Conservation (phyloP, 177 flowering plant species). For the Vitis hybrid region DNA sequence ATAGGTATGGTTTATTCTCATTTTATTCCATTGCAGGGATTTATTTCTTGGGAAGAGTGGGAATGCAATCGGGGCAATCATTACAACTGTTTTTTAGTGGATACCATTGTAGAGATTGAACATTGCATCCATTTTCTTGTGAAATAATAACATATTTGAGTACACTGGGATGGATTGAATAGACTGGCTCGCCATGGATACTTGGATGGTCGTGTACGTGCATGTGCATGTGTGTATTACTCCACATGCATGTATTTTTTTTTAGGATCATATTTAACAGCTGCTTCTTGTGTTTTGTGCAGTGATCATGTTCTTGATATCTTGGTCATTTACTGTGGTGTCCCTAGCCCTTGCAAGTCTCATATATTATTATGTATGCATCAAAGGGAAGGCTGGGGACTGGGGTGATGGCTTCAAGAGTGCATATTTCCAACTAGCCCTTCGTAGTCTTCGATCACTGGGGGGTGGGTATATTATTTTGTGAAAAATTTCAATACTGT, state of each 20-base stretch:
- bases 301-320: slow-evolving; percentile 99
- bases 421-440: slow-evolving; percentile 98
- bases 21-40: background rate
- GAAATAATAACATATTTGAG: background rate
- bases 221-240: background rate
- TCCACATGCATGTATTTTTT: background rate
- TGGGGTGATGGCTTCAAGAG: slow-evolving; percentile 99
- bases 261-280: background rate
- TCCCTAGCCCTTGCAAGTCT: slow-evolving; percentile 94
- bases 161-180: background rate
- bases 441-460: slow-evolving; percentile 93
- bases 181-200: background rate
- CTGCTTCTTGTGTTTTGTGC: slow-evolving; percentile 38
- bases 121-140: background rate
- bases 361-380: slow-evolving; percentile 90
- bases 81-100: background rate
- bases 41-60: background rate
- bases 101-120: background rate
- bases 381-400: slow-evolving; percentile 99
- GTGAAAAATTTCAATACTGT: background rate
- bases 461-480: slow-evolving; percentile 61
- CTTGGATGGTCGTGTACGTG: background rate
- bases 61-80: background rate
- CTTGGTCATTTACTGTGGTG: slow-evolving; percentile 95
- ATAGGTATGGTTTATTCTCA: slow-evolving; percentile 52